Percentiles rank a stretch among this genome's conserved stretches.
These are phyloP conservation scores for Silybum marianum DNA, from an alignment of 129 eudicot genomes.

Conservation along the genomic window DNA sequence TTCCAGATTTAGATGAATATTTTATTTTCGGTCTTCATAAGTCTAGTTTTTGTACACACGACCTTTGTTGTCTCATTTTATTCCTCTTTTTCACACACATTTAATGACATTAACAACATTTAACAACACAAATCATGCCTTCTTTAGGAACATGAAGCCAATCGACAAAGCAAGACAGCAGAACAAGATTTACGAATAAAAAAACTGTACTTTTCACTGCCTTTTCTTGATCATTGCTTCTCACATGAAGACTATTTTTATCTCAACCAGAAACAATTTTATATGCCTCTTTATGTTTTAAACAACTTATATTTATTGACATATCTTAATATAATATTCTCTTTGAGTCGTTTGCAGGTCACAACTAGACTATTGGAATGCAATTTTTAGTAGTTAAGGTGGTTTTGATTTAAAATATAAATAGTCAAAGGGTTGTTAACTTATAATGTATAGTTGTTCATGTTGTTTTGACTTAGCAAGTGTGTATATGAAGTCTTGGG, in stretches of 20 bases:
- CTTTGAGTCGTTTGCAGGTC: neutral
- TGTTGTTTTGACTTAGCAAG: slow-evolving; percentile 4
- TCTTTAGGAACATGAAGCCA: neutral
- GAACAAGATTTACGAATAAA: neutral
- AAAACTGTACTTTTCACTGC: neutral
- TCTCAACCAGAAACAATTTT: too few species aligned
- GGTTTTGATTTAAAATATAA: neutral
- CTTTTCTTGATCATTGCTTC: neutral
- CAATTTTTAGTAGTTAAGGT: neutral
- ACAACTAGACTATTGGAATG: neutral
- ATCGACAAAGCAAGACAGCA: neutral
- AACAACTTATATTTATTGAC: neutral
- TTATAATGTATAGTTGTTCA: neutral
- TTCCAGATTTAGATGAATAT: neutral
- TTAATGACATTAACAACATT: neutral
- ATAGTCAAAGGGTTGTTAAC: slow-evolving; percentile 7
- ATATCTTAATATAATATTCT: too few species aligned
- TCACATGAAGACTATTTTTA: too few species aligned
- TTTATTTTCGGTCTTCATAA: neutral
- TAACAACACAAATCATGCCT: neutral
- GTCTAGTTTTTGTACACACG: neutral
- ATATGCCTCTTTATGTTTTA: too few species aligned
- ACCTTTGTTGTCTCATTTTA: neutral
- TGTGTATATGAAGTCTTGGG: neutral
- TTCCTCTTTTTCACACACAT: neutral